Evolutionary conservation across 116 monocot genomes (phyloP), one percentile per base, ranked within the genome.

Genomic region (Cymodocea nodosa): DNA sequence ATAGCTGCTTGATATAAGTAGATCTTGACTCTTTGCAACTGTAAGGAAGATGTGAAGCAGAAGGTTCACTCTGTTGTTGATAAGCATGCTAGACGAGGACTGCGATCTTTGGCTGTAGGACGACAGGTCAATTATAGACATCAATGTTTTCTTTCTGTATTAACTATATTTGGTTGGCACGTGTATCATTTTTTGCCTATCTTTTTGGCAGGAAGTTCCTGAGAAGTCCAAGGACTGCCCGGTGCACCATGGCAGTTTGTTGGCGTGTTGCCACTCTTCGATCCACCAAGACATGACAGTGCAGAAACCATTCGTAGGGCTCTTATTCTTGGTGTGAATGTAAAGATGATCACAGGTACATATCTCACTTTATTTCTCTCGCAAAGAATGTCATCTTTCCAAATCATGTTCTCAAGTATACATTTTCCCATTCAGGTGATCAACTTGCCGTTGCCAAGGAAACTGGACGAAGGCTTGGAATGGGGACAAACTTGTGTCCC

Each of bases 371-470:
- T 56, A 23, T 56, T 17, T n/a, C 20, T 56, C 18, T 60, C 14
- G 60, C 17, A n/a, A 18, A n/a, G 35, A 35, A 16, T 6, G 17
- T 20, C 14, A 7, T 61, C 17, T 61, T 35, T 13, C n/a, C n/a
- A n/a, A 11, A 35, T 16, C 18, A 40, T 16, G 0, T 18, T 40
- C 11, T 0, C 40, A 40, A 17, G 15, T 20, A 18, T 44, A 2
- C 18, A n/a, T n/a, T n/a, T n/a, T n/a, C 35, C 11, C 35, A 14
- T 20, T 63, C 75, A 90, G 90, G 87, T 66, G 91, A 92, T 56
- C 91, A 92, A 68, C 84, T 92, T 25, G 84, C 91, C 14, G 87
- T 92, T 70, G 91, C 82, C 14, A 92, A 92, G 76, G 91, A 92
- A 63, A 92, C 87, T 0, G 91, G 91, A 52, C 68, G 91, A 44